These are phyloP conservation scores for Tetracladium marchalianum DNA, from an alignment of 495 filamentous ascomycete genomes.

Conservation along the genomic window DNA sequence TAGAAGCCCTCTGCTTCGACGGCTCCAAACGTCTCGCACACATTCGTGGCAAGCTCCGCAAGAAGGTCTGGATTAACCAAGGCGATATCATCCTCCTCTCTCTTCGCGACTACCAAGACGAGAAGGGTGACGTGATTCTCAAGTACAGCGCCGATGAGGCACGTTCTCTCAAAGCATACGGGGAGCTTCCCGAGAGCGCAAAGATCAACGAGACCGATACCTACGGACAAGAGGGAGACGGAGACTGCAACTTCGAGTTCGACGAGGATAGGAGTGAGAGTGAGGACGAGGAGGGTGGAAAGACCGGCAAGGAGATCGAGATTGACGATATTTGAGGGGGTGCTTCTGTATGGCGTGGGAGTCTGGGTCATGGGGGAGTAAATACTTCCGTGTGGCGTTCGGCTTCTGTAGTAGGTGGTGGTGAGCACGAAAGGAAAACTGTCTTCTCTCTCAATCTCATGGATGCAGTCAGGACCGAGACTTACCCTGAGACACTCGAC, in stretches of 20 bases:
- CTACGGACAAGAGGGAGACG: constrained; percentile 61
- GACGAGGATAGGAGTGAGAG: constrained; percentile 75
- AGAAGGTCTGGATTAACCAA: constrained; percentile 99
- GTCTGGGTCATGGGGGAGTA: background rate
- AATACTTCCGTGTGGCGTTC: background rate
- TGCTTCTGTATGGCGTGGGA: background rate
- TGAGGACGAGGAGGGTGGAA: constrained; percentile 49
- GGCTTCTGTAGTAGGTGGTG: background rate
- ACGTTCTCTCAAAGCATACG: constrained; percentile 86
- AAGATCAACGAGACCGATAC: constrained; percentile 99
- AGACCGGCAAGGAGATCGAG: constrained; percentile 53
- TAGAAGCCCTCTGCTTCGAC: constrained; percentile 96
- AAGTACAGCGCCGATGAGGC: constrained; percentile 99
- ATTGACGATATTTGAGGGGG: constrained; percentile 59
- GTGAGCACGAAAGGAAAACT: constrained; percentile 29
- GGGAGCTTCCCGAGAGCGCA: constrained; percentile 91
- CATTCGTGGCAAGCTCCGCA: constrained; percentile 91
- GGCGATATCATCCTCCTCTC: constrained; percentile 97
- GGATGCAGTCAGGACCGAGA: constrained; percentile 11
- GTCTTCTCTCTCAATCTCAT: constrained; percentile 53
- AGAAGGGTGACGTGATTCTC: constrained; percentile 98
- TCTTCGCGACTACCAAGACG: constrained; percentile 96
- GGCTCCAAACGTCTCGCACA: constrained; percentile 77
- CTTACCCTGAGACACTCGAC: constrained; percentile 21
- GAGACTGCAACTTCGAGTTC: constrained; percentile 78